phyloP scores from a whole-genome alignment of 2,329 filamentous ascomycete species.

The Aspergillus pseudoviridinutans region DNA sequence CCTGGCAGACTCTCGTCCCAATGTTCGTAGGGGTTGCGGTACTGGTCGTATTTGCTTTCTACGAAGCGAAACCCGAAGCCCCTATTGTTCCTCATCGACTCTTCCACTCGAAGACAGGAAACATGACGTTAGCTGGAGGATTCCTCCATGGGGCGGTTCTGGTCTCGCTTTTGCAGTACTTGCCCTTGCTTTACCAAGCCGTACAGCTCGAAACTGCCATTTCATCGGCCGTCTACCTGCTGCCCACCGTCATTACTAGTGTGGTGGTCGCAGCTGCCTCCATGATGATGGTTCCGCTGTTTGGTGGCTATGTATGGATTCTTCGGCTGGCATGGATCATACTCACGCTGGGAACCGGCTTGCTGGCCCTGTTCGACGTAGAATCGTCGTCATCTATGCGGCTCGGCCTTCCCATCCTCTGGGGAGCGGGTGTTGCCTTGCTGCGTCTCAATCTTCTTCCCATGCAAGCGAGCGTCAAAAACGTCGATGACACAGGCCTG shows the following conservation, averaged over 20 bases:
- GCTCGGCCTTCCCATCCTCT: constrained; percentile 2
- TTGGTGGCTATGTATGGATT: constrained; percentile 4
- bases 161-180: constrained; percentile 51
- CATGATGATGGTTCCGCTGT: background rate
- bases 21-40: constrained; percentile 53
- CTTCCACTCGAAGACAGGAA: constrained; percentile 41
- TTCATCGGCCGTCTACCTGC: constrained; percentile 50
- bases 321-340: constrained; percentile 3
- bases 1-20: constrained; percentile 57
- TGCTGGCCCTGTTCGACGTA: constrained; percentile 1
- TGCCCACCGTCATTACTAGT: constrained; percentile 37
- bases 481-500: constrained; percentile 1
- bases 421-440: constrained; percentile 1
- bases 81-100: constrained; percentile 45
- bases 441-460: constrained; percentile 6
- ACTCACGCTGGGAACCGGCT: constrained; percentile 2
- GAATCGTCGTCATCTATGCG: background rate
- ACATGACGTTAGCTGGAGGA: constrained; percentile 49
- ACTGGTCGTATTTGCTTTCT: constrained; percentile 50
- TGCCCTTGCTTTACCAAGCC: constrained; percentile 39
- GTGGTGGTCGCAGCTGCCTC: background rate
- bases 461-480: constrained; percentile 7
- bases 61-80: constrained; percentile 48
- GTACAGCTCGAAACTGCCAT: constrained; percentile 52
- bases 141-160: constrained; percentile 50